phyloP scores from a whole-genome alignment of 441 rosid species.

The Eutrema salsugineum region DNA sequence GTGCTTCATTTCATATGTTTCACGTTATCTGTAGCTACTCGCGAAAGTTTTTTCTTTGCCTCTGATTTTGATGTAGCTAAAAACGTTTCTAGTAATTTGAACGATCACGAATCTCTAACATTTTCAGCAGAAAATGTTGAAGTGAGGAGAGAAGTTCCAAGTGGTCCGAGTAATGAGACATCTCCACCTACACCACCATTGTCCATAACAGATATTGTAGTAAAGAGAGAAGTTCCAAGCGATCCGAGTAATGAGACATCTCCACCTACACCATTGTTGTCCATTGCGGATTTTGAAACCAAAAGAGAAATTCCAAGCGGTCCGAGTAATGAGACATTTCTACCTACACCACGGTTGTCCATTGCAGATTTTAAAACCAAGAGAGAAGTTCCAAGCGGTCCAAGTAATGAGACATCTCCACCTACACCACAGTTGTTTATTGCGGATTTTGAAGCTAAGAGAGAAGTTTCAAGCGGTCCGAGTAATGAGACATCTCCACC shows the following conservation, averaged over 20 bases:
- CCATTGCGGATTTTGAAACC: not conserved
- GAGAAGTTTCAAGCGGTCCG: not conserved
- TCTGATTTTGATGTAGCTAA: not conserved
- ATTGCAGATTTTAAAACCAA: not conserved
- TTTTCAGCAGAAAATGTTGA: not conserved
- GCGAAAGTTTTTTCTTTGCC: not conserved
- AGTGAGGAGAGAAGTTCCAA: not conserved
- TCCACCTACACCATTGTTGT: not conserved
- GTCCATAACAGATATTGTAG: too few species aligned
- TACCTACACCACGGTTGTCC: not conserved
- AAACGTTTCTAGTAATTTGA: not conserved
- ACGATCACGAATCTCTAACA: not conserved
- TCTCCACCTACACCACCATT: too few species aligned
- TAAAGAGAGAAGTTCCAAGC: too few species aligned
- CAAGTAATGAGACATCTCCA: not conserved
- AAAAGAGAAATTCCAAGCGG: not conserved
- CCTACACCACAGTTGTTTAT: not conserved
- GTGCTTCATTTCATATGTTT: not conserved
- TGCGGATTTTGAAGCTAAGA: not conserved
- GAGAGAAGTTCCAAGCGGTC: not conserved
- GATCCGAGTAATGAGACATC: not conserved
- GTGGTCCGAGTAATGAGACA: not conserved
- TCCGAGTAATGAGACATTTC: not conserved
- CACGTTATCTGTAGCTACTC: constrained; percentile 3
- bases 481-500: not conserved